phyloP scores from a whole-genome alignment of 352 stramenopile genomes.

The Globisporangium cylindrosporum region DNA sequence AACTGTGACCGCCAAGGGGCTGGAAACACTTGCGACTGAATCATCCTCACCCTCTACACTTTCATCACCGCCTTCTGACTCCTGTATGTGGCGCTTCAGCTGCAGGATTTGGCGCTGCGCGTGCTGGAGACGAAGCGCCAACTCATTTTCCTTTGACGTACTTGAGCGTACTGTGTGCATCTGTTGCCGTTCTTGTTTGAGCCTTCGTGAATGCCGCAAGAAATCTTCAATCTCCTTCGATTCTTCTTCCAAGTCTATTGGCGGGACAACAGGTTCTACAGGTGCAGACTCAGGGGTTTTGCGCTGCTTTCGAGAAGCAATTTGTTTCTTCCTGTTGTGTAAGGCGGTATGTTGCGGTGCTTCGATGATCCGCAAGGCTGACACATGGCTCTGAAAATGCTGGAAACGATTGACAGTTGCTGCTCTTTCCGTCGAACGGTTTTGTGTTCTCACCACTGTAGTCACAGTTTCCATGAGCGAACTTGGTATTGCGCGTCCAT shows the following conservation, averaged over 20 bases:
- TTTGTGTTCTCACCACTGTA: background rate
- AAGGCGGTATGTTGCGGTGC: slow-evolving; percentile 2
- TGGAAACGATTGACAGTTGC: slow-evolving; percentile 26
- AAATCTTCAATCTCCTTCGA: slow-evolving; percentile 60
- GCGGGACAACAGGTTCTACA: slow-evolving; percentile 21
- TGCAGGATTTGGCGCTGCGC: slow-evolving; percentile 67
- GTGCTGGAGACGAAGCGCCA: slow-evolving; percentile 66
- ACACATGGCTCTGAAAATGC: slow-evolving; percentile 36
- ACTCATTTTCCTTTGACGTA: slow-evolving; percentile 49
- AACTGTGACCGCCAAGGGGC: background rate
- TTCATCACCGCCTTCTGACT: slow-evolving; percentile 6
- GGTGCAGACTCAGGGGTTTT: slow-evolving; percentile 5
- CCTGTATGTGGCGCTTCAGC: slow-evolving; percentile 63
- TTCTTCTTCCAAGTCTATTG: slow-evolving; percentile 38
- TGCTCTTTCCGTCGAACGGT: background rate
- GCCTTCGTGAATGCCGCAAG: slow-evolving; percentile 38
- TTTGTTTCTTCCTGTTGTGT: background rate
- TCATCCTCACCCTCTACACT: background rate
- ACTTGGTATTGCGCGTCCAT: background rate
- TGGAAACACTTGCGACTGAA: background rate
- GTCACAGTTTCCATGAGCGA: background rate
- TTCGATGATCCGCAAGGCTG: slow-evolving; percentile 29
- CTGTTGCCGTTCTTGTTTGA: slow-evolving; percentile 30
- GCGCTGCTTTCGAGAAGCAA: slow-evolving; percentile 6
- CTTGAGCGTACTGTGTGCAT: slow-evolving; percentile 27